Evolutionary conservation across 331 rosid genomes (phyloP), one percentile per base, ranked within the genome.

Genomic region (Cydonia oblonga): DNA sequence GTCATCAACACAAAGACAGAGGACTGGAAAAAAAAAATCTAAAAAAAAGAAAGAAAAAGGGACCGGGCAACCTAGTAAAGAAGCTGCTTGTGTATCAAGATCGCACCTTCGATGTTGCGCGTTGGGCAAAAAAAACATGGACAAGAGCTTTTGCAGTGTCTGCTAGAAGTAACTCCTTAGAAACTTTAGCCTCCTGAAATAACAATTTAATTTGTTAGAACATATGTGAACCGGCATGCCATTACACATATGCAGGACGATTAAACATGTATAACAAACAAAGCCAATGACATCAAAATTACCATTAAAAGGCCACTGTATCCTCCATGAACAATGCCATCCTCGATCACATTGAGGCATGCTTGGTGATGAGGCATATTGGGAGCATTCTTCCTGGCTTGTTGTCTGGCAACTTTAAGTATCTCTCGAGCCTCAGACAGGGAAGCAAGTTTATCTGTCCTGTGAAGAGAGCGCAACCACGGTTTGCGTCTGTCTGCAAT

Each of bases 331-430:
- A 95, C 76, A 62, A 95, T 79, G 68, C 96, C 99, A 51, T 88
- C 93, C 82, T 91, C 99, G 30, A 95, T 79, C 76, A 86, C 96
- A 76, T 95, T 96, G 52, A 95, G 68, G 82, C 99, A 95, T 70
- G 87, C 93, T 73, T 75, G 90, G 59, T 91, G 96, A 82, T 95
- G 99, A 80, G 99, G 99, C 90, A 88, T 76, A 82, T 95, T 87
- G 42, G 99, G 85, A 66, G 91, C 96, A 68, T 82, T 88, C 78
- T 75, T 91, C 79, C 78, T 89, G 75, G 86, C 96, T 74, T 86
- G 91, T 68, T 84, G 86, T 81, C 93, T 82, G n/a, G 96, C 87
- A 68, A 77, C 76, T 73, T 81, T 84, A 76, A 95, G 72, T 16
- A 80, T 75, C 66, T 83, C 84, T 5, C 84, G 87, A 19, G 96